These are phyloP conservation scores for Monosporozyma siamensis DNA, from an alignment of 805 yeast species.

Conservation along the genomic window DNA sequence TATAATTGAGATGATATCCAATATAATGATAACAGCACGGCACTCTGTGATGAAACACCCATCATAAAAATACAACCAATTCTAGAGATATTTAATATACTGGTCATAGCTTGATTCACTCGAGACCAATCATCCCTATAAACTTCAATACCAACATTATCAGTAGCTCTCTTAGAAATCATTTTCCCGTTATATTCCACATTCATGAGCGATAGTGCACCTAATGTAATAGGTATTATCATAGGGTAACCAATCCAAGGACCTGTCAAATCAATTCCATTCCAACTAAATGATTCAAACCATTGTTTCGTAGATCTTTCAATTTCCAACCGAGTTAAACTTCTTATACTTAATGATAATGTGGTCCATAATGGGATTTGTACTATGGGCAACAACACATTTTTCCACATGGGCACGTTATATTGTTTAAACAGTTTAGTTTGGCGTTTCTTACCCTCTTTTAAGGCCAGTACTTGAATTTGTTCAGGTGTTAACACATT, in stretches of 20 bases:
- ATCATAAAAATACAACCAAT: conserved; percentile 70
- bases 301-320: conserved; percentile 26
- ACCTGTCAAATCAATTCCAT: conserved; percentile 42
- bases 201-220: conserved; percentile 61
- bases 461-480: conserved; percentile 60
- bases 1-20: conserved; percentile 82
- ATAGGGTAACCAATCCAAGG: conserved; percentile 52
- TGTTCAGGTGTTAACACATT: conserved; percentile 59
- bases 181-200: conserved; percentile 74
- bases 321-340: conserved; percentile 50
- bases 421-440: conserved; percentile 56
- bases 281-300: conserved; percentile 35
- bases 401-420: conserved; percentile 73
- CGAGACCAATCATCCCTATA: conserved; percentile 17
- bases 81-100: conserved; percentile 62
- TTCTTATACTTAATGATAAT: conserved; percentile 65
- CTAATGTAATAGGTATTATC: conserved; percentile 68
- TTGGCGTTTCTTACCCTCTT: conserved; percentile 72
- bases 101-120: conserved; percentile 24
- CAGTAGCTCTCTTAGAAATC: conserved; percentile 23
- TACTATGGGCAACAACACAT: conserved; percentile 60
- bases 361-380: conserved; percentile 86
- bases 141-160: conserved; percentile 15
- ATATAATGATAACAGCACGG: conserved; percentile 70
- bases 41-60: conserved; percentile 80